Evolutionary conservation across 2,329 filamentous ascomycete species (phyloP).

Genomic region (Berkeleyomyces basicola): DNA sequence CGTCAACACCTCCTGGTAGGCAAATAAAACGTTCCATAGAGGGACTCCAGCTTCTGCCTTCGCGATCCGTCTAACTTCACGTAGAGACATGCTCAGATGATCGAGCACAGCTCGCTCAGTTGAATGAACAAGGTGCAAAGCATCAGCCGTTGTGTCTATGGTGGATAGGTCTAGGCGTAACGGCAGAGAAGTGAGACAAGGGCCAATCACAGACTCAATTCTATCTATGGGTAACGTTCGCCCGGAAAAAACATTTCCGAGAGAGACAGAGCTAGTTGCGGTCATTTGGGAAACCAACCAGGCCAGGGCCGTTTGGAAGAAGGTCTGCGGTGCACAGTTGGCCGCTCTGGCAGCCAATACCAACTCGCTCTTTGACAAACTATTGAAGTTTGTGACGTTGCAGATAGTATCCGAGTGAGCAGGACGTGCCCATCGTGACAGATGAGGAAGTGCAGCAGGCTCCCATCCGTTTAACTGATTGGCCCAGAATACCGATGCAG

Average conservation of each 20-base stretch:
- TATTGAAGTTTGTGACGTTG: neutral
- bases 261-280: slow-evolving; percentile 47
- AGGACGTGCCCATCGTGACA: neutral
- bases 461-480: neutral
- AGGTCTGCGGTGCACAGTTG: slow-evolving; percentile 13
- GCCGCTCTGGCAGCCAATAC: neutral
- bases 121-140: slow-evolving; percentile 47
- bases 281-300: slow-evolving; percentile 49
- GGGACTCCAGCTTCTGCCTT: slow-evolving; percentile 35
- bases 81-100: slow-evolving; percentile 45
- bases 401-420: neutral
- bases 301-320: slow-evolving; percentile 58
- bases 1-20: slow-evolving; percentile 62
- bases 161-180: slow-evolving; percentile 44
- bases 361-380: neutral
- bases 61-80: slow-evolving; percentile 49
- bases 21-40: slow-evolving; percentile 64
- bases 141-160: slow-evolving; percentile 36
- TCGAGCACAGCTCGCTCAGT: slow-evolving; percentile 49
- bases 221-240: slow-evolving; percentile 53
- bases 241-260: slow-evolving; percentile 72
- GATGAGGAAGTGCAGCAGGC: neutral
- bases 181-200: slow-evolving; percentile 63
- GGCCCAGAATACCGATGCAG: slow-evolving; percentile 3
- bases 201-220: slow-evolving; percentile 61